phyloP scores from a whole-genome alignment of 2,329 filamentous ascomycete genomes.

The Diaporthe ilicicola region DNA sequence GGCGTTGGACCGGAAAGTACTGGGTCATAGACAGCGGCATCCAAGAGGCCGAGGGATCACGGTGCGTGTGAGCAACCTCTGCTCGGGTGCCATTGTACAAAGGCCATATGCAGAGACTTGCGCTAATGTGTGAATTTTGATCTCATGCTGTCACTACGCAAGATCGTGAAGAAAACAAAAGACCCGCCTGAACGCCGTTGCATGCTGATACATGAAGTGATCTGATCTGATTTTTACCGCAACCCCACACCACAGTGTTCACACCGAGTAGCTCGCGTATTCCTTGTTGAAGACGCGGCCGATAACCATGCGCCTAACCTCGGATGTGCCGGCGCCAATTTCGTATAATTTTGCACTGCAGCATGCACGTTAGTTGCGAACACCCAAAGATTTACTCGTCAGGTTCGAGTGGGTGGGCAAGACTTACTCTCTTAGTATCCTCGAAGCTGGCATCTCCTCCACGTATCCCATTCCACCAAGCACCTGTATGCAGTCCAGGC shows the following conservation, averaged over 20 bases:
- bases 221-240: background rate
- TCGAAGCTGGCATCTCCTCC: conserved; percentile 91
- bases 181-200: conserved; percentile 6
- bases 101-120: background rate
- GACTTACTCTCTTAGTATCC: conserved; percentile 76
- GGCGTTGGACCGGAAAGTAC: background rate
- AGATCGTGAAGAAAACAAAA: background rate
- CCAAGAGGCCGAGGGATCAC: background rate
- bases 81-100: background rate
- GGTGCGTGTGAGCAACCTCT: background rate
- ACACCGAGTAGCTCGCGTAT: conserved; percentile 57
- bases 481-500: conserved; percentile 89
- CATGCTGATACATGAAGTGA: conserved; percentile 13
- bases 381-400: background rate
- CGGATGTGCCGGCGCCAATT: conserved; percentile 95
- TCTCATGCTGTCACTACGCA: background rate
- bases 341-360: conserved; percentile 81
- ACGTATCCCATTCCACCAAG: conserved; percentile 96
- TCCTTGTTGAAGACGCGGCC: conserved; percentile 91
- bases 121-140: background rate
- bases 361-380: conserved; percentile 41
- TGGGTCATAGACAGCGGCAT: background rate
- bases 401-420: background rate
- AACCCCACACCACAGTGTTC: background rate
- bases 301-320: conserved; percentile 94